Conservation (phyloP, 257 asterid genomes). For the Asclepias syriaca region DNA sequence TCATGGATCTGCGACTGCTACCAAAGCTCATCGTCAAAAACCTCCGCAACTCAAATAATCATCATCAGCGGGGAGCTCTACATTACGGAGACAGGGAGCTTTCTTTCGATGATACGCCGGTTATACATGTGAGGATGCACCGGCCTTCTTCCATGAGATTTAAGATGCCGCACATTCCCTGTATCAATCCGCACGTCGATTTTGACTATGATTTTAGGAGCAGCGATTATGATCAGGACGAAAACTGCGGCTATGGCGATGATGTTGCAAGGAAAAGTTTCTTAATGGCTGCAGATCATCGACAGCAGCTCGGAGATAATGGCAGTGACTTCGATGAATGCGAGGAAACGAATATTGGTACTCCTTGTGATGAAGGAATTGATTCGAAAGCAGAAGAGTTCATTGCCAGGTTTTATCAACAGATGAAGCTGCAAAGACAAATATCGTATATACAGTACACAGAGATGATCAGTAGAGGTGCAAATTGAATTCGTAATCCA, state of each 20-base stretch:
- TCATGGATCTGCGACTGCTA: constrained; percentile 30
- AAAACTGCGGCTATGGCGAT: not conserved
- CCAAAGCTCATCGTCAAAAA: constrained; percentile 44
- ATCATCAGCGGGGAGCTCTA: constrained; percentile 21
- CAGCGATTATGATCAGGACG: constrained; percentile 13
- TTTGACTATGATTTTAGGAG: constrained; percentile 60
- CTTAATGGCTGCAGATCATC: constrained; percentile 8
- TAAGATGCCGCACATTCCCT: constrained; percentile 66
- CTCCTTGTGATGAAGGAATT: constrained; percentile 38
- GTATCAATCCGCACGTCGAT: constrained; percentile 64
- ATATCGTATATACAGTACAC: constrained; percentile 27
- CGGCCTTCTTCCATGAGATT: constrained; percentile 73
- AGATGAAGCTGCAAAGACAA: constrained; percentile 68
- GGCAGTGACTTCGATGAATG: not conserved
- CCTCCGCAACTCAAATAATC: constrained; percentile 26
- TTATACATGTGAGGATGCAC: constrained; percentile 52
- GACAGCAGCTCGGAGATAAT: not conserved
- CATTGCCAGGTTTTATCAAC: constrained; percentile 59
- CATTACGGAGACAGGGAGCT: constrained; percentile 62
- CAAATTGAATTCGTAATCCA: constrained; percentile 1
- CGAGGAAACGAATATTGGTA: constrained; percentile 13
- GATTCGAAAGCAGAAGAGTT: constrained; percentile 78
- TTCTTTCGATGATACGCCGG: constrained; percentile 62
- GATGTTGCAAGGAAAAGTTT: constrained; percentile 13
- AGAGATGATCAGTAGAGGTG: constrained; percentile 24